Base-by-base conservation (phyloP, 768 basidiomycete species). In the Mycena galericulata region DNA sequence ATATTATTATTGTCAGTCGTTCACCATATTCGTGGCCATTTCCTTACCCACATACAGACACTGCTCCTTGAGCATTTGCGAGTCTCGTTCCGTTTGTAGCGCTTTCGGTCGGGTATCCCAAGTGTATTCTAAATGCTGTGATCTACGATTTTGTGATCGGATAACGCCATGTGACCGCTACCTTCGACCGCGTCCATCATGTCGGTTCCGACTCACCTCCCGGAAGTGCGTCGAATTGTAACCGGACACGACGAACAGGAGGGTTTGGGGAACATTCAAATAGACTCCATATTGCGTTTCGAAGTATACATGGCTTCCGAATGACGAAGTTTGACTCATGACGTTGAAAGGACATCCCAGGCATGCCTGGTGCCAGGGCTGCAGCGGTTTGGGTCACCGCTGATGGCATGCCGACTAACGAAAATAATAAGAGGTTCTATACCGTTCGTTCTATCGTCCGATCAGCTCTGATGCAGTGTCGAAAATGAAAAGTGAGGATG, bases 1-100 rank as follows among this genome's bases (percentile, higher is more conserved):
- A 75, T 96, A 96, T 81, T 91, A 96, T 82, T 96, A 96, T 84
- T 96, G 94, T 94, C 75, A 67, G 94, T 85, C 40, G 27, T n/a
- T 40, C n/a, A 9, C 30, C 40, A 22, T 2, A 15, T 27, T 6
- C 71, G 38, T n/a, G 32, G 1, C 58, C 38, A 7, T 45, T 24
- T 38, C 41, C 53, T 59, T 22, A 62, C 29, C 18, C 14, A 41
- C 34, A 36, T 17, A 30, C 40, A 79, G 79, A 79, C 66, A 79
- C 86, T 70, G 83, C 86, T 50, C 81, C 86, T 53, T 87, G 79
- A 81, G 74, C 57, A 47, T 49, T 18, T 51, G 58, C 32, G 45
- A 59, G 70, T 56, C 30, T 69, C 40, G n/a, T 68, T 38, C 36
- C 60, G 10, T 59, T 47, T 69, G 64, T 72, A 61, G 63, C 57